Conservation (phyloP, 495 filamentous ascomycete species). For the Podospora tetraspora region DNA sequence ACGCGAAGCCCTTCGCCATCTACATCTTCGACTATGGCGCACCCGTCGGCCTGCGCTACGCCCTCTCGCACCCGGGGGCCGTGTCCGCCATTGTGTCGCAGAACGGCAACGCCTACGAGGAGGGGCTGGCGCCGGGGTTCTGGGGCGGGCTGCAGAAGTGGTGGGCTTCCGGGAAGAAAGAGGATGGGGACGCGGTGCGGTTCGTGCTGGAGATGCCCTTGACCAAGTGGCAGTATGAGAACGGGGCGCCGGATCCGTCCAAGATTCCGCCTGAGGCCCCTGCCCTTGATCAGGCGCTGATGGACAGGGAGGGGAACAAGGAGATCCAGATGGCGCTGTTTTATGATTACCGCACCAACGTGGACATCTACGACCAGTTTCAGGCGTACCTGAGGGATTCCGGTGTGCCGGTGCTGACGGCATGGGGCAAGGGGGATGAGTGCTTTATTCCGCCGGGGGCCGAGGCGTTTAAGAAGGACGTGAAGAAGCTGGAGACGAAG, state of each 20-base stretch:
- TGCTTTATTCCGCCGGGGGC: slow-evolving; percentile 55
- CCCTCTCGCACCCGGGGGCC: slow-evolving; percentile 42
- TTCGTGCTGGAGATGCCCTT: slow-evolving; percentile 40
- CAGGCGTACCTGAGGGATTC: slow-evolving; percentile 53
- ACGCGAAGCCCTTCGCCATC: slow-evolving; percentile 41
- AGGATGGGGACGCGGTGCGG: slow-evolving; percentile 37
- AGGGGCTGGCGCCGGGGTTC: slow-evolving; percentile 50
- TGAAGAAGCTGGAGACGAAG: slow-evolving; percentile 45
- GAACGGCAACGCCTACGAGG: slow-evolving; percentile 61
- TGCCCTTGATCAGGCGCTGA: slow-evolving; percentile 46
- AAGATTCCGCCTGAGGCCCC: slow-evolving; percentile 48
- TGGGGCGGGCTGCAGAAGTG: slow-evolving; percentile 47
- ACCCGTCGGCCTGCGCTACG: slow-evolving; percentile 51
- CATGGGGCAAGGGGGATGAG: slow-evolving; percentile 59
- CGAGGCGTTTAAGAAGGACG: slow-evolving; percentile 55
- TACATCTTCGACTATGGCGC: slow-evolving; percentile 68
- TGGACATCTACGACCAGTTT: slow-evolving; percentile 52
- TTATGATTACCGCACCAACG: slow-evolving; percentile 52
- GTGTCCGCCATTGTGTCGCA: slow-evolving; percentile 54
- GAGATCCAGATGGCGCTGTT: slow-evolving; percentile 57
- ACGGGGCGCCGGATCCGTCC: slow-evolving; percentile 37
- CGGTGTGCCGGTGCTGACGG: slow-evolving; percentile 52
- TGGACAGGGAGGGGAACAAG: slow-evolving; percentile 47
- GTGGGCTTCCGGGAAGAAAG: slow-evolving; percentile 42
- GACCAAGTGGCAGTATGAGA: slow-evolving; percentile 52